Conservation (phyloP, 768 basidiomycete genomes). For the Boletus rubropictus region DNA sequence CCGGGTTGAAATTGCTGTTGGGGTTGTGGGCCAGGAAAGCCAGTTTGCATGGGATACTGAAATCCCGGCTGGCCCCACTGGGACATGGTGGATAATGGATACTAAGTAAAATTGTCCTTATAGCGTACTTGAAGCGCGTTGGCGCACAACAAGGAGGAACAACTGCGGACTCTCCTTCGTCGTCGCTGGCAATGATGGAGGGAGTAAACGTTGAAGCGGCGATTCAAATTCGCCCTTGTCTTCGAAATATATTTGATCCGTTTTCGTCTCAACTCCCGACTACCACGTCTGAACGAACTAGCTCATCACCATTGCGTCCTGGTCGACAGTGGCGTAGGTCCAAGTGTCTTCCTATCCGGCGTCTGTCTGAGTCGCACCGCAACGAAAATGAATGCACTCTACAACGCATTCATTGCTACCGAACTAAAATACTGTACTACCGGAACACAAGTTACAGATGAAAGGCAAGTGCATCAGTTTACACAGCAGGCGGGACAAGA, state of each 20-base stretch:
- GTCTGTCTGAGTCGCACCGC: too few species aligned
- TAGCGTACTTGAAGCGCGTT: not conserved
- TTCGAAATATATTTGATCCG: not conserved
- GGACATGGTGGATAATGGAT: slow-evolving; percentile 46
- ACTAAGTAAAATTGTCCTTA: not conserved
- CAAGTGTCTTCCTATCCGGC: too few species aligned
- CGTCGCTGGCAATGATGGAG: slow-evolving; percentile 1
- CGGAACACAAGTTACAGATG: not conserved
- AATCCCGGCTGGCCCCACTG: slow-evolving; percentile 71
- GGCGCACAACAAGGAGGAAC: not conserved
- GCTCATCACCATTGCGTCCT: too few species aligned
- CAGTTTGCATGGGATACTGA: slow-evolving; percentile 74
- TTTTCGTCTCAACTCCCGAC: too few species aligned
- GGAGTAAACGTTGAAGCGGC: slow-evolving; percentile 16
- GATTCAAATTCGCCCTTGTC: slow-evolving; percentile 9
- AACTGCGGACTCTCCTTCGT: not conserved
- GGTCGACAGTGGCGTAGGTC: too few species aligned
- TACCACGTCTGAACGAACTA: too few species aligned
- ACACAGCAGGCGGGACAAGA: not conserved
- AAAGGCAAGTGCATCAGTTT: too few species aligned
- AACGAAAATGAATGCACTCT: too few species aligned
- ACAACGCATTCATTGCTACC: not conserved
- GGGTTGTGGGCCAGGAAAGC: slow-evolving; percentile 45
- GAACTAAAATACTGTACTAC: too few species aligned
- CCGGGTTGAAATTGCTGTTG: slow-evolving; percentile 40